Evolutionary conservation across 345 rosid species (phyloP).

Genomic region (Sisymbrium altissimum): DNA sequence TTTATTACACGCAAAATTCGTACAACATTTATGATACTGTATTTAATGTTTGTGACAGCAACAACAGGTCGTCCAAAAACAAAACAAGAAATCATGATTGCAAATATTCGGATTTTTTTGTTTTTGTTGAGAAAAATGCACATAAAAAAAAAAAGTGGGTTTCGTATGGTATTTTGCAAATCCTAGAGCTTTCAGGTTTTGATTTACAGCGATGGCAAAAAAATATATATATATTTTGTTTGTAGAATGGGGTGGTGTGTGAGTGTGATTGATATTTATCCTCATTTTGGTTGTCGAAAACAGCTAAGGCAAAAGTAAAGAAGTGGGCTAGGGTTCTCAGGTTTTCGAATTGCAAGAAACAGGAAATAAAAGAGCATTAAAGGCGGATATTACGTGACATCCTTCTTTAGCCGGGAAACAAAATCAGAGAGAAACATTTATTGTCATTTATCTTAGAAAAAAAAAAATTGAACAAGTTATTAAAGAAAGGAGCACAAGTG

Average conservation of each 20-base stretch:
- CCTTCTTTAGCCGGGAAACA: conserved; percentile 21
- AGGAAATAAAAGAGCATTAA: conserved; percentile 48
- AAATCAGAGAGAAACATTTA: conserved; percentile 30
- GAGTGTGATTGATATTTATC: neutral
- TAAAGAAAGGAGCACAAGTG: conserved; percentile 27
- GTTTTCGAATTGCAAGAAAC: conserved; percentile 18
- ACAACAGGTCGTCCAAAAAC: conserved; percentile 15
- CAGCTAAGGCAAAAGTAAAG: conserved; percentile 25
- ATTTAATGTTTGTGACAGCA: conserved; percentile 35
- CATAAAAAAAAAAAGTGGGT: neutral
- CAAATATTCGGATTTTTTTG: neutral
- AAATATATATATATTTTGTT: neutral
- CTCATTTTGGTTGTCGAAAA: conserved; percentile 2
- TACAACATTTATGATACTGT: conserved; percentile 19
- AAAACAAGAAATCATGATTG: conserved; percentile 18
- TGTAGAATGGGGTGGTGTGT: neutral
- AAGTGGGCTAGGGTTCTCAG: conserved; percentile 31
- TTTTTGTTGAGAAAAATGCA: neutral
- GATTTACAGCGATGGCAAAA: neutral
- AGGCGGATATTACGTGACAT: conserved; percentile 43
- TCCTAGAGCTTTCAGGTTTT: neutral
- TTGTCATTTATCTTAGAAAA: conserved; percentile 6
- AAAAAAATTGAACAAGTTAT: neutral
- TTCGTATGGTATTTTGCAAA: neutral
- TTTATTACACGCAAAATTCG: conserved; percentile 34